A percentile compares a stretch with the other conserved stretches of the same genome.
Conservation (phyloP, 2,329 filamentous ascomycete genomes). For the Colletotrichum salicis region DNA sequence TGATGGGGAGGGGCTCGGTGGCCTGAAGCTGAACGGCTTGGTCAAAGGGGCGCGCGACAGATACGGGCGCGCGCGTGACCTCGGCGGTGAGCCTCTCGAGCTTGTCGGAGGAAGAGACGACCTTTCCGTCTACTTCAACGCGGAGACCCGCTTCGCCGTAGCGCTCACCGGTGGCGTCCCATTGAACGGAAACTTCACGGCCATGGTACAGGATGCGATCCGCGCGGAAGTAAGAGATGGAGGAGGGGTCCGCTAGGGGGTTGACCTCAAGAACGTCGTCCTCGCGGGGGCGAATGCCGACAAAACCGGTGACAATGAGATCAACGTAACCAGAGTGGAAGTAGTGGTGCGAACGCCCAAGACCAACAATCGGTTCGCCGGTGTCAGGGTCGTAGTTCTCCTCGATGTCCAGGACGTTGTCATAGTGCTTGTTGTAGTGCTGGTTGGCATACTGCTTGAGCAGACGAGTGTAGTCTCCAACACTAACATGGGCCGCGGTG, state of each 20-base stretch:
- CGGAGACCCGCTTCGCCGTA: conserved; percentile 50
- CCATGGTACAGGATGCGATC: conserved; percentile 57
- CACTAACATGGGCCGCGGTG: conserved; percentile 42
- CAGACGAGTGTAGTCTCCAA: conserved; percentile 50
- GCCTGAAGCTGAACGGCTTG: conserved; percentile 13
- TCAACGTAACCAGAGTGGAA: conserved; percentile 57
- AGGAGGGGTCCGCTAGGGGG: conserved; percentile 49
- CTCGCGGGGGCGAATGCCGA: conserved; percentile 52
- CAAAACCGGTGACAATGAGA: conserved; percentile 54
- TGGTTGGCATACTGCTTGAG: conserved; percentile 52
- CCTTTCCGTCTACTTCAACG: conserved; percentile 49
- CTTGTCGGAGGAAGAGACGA: conserved; percentile 23
- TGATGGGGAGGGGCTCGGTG: not conserved
- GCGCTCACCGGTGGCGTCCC: conserved; percentile 50
- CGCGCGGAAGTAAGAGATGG: conserved; percentile 52
- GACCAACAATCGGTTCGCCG: conserved; percentile 36
- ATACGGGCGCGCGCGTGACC: not conserved
- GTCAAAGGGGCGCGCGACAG: conserved; percentile 6
- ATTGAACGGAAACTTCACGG: conserved; percentile 52
- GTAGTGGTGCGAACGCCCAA: conserved; percentile 49
- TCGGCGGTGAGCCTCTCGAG: conserved; percentile 15
- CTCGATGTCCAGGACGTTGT: conserved; percentile 43
- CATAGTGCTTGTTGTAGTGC: conserved; percentile 53
- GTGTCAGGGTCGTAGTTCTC: conserved; percentile 54
- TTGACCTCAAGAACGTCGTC: conserved; percentile 50